phyloP scores from a whole-genome alignment of 768 basidiomycete species.

The Tylopilus balloui region DNA sequence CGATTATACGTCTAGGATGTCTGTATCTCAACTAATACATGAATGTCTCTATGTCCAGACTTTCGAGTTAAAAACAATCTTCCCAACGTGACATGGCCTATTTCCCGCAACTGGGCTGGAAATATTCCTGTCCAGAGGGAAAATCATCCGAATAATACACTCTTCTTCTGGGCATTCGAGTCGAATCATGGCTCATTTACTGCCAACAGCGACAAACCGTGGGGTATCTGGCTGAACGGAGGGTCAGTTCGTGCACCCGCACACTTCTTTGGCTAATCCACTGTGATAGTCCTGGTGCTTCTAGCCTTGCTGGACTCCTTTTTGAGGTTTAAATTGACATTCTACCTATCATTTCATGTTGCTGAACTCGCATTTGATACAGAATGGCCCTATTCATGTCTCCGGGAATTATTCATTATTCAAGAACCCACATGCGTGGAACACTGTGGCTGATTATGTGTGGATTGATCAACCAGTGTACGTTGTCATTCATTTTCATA shows the following conservation, averaged over 20 bases:
- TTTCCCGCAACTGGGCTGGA: neutral
- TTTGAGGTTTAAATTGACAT: conserved; percentile 46
- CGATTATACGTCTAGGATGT: conserved; percentile 36
- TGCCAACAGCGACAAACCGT: conserved; percentile 43
- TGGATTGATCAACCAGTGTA: conserved; percentile 72
- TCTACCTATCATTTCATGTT: neutral
- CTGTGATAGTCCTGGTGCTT: conserved; percentile 55
- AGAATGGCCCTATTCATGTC: conserved; percentile 70
- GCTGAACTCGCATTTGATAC: neutral
- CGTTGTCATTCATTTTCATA: conserved; percentile 5
- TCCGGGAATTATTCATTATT: conserved; percentile 45
- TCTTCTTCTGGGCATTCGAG: neutral
- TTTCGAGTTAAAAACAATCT: neutral
- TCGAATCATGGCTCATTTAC: conserved; percentile 46
- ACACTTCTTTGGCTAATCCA: neutral
- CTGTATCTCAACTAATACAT: conserved; percentile 19
- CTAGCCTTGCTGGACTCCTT: conserved; percentile 59
- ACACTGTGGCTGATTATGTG: conserved; percentile 57
- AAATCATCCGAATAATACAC: neutral
- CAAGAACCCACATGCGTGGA: conserved; percentile 55
- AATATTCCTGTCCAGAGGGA: neutral
- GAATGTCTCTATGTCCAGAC: neutral
- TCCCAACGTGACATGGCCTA: neutral
- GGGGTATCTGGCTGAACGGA: conserved; percentile 73
- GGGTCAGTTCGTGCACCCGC: conserved; percentile 38